These are phyloP conservation scores for Vaccinium macrocarpon DNA, from an alignment of 148 eudicot genomes.

Conservation along the genomic window DNA sequence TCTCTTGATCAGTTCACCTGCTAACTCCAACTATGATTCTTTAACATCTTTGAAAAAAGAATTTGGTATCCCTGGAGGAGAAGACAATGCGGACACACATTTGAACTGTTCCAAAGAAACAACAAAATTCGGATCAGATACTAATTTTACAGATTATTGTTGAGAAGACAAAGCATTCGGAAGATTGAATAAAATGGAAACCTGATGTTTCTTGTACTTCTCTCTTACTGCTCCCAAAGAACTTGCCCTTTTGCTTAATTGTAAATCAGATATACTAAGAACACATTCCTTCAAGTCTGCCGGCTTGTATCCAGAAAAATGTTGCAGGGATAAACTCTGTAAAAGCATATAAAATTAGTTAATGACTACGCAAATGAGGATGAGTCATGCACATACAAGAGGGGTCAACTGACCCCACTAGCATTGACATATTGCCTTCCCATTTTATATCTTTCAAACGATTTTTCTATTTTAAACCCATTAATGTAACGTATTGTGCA, in stretches of 20 bases:
- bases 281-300: slow-evolving; percentile 77
- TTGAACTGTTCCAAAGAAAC: slow-evolving; percentile 51
- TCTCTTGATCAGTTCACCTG: neutral
- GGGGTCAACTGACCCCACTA: neutral
- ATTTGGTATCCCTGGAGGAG: slow-evolving; percentile 51
- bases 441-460: neutral
- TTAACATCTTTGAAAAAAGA: slow-evolving; percentile 46
- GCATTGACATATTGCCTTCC: neutral
- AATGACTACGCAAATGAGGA: neutral
- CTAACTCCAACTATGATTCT: slow-evolving; percentile 28
- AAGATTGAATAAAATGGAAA: slow-evolving; percentile 17
- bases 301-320: slow-evolving; percentile 61
- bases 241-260: slow-evolving; percentile 53
- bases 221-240: slow-evolving; percentile 62
- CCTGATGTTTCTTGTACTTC: slow-evolving; percentile 88
- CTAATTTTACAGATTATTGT: neutral
- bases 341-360: neutral
- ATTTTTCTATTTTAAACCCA: neutral
- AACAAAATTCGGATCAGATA: slow-evolving; percentile 15
- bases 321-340: slow-evolving; percentile 58
- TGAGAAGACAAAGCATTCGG: neutral
- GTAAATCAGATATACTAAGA: slow-evolving; percentile 62
- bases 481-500: neutral
- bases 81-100: slow-evolving; percentile 56
- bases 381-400: neutral